Evolutionary conservation across 257 asterid genomes (phyloP).

Genomic region (Solanum ahanhuiri): DNA sequence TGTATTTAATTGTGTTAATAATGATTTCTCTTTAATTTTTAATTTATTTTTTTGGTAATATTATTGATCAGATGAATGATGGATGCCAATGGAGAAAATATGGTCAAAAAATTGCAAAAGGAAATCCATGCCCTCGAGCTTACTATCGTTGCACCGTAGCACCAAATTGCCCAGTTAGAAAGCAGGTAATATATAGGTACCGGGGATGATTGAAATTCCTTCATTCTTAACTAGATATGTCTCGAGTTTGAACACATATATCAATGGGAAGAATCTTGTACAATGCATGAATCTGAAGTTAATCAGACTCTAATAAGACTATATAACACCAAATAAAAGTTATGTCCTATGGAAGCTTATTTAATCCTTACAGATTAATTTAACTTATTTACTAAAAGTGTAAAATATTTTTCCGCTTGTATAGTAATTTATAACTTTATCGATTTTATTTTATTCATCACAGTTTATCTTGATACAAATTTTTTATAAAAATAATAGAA

Average conservation of each 20-base stretch:
- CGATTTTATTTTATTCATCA: neutral
- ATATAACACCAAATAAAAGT: neutral
- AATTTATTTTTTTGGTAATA: neutral
- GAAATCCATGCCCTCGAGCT: conserved; percentile 34
- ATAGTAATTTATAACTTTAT: neutral
- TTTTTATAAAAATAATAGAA: neutral
- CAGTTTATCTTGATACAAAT: neutral
- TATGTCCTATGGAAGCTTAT: neutral
- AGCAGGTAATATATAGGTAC: conserved; percentile 17
- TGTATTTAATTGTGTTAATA: neutral
- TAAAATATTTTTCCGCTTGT: neutral
- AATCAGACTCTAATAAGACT: neutral
- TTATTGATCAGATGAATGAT: conserved; percentile 46
- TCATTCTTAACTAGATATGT: neutral
- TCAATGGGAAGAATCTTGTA: neutral
- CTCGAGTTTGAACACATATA: neutral
- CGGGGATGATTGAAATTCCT: neutral
- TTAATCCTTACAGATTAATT: neutral
- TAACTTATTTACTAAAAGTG: neutral
- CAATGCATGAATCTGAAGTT: neutral
- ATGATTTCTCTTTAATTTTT: neutral
- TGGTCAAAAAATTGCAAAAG: conserved; percentile 33
- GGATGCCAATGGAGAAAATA: conserved; percentile 43
- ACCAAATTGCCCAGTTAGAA: conserved; percentile 26
- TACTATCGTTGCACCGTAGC: conserved; percentile 34